Base-by-base conservation (phyloP, 2,329 filamentous ascomycete genomes). In the Penicillium sp. region DNA sequence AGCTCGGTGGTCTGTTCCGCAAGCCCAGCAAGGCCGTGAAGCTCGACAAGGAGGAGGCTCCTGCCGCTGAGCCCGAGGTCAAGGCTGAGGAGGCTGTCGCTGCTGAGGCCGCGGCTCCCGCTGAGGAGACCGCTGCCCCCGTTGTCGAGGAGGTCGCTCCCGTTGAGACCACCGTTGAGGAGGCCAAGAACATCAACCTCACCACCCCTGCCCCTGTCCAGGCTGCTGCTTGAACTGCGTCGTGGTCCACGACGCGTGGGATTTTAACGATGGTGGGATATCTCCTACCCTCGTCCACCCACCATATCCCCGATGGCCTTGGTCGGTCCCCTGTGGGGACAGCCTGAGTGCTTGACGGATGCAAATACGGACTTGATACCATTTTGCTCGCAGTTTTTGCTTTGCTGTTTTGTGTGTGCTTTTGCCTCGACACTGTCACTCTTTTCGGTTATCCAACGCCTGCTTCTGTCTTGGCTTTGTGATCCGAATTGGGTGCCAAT, bases 21-120 rank as follows among this genome's bases (percentile, higher is more conserved):
- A 79, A 78, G 70, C 74, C 77, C 65, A 81, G 78, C 74, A 79
- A 78, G 72, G 77, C 77, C 50, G 75, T 78, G 59, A 80, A 80
- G 74, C 69, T 72, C 47, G 74, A 76, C 65, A 75, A 77, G 68
- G 73, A 79, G 56, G 64, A 73, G 39, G 66, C 70, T 41, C 59
- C 73, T 58, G 68, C 69, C 49, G 60, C 71, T 35, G 69, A 70
- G 65, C 43, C 73, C 46, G 70, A 74, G 60, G 64, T 69, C 59
- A 74, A 76, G 63, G 68, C 63, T 18, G 60, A 64, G 70, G 64
- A 65, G 52, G 56, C 61, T 41, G 63, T 69, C 31, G 63, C 69
- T 27, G 59, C 66, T 44, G 71, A 70, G 44, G 51, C 61, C 16
- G 61, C 63, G 33, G 68, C 36, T 14, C 22, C 50, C n/a, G 37